A percentile compares a stretch with the other conserved stretches of the same genome.
phyloP scores from a whole-genome alignment of 495 filamentous ascomycete genomes.

The Staphylotrichum longicolle region DNA sequence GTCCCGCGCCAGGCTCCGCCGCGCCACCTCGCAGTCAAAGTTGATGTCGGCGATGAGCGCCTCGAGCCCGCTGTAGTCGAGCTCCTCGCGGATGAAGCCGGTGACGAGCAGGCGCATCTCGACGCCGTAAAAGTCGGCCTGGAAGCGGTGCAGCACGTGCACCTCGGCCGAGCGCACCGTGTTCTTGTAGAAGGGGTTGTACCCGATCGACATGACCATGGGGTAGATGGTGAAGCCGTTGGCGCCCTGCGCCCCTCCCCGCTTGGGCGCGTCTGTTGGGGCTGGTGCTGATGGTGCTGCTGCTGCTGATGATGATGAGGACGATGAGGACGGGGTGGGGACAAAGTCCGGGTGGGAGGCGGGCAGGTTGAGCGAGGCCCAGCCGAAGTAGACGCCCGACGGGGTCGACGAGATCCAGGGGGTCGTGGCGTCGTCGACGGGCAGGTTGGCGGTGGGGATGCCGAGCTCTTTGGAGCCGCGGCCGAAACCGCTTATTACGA shows the following conservation, averaged over 20 bases:
- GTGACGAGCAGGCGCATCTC: conserved; percentile 74
- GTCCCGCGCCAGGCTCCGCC: conserved; percentile 64
- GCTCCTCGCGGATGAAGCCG: conserved; percentile 86
- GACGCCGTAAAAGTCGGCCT: conserved; percentile 77
- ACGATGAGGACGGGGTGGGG: conserved; percentile 1
- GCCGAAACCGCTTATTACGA: conserved; percentile 90
- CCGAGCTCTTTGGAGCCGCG: conserved; percentile 92
- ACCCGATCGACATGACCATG: conserved; percentile 94
- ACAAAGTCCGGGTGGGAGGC: conserved; percentile 38
- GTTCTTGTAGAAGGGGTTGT: conserved; percentile 94
- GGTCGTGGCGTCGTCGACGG: conserved; percentile 62
- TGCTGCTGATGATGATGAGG: conserved; percentile 5
- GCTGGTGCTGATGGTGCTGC: too few species aligned
- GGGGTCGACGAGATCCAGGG: conserved; percentile 67
- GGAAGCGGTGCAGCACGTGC: conserved; percentile 76
- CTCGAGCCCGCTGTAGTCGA: conserved; percentile 81
- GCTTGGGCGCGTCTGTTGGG: too few species aligned
- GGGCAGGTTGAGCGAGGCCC: conserved; percentile 63
- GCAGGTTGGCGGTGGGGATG: conserved; percentile 97
- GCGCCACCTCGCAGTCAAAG: conserved; percentile 81
- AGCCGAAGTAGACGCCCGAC: conserved; percentile 90
- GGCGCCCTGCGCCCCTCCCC: too few species aligned
- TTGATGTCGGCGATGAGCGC: conserved; percentile 83
- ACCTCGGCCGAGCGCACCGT: conserved; percentile 80
- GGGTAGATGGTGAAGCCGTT: conserved; percentile 55